Base-by-base conservation (phyloP, 164 flowering plant species). In the Magnolia officinalis region DNA sequence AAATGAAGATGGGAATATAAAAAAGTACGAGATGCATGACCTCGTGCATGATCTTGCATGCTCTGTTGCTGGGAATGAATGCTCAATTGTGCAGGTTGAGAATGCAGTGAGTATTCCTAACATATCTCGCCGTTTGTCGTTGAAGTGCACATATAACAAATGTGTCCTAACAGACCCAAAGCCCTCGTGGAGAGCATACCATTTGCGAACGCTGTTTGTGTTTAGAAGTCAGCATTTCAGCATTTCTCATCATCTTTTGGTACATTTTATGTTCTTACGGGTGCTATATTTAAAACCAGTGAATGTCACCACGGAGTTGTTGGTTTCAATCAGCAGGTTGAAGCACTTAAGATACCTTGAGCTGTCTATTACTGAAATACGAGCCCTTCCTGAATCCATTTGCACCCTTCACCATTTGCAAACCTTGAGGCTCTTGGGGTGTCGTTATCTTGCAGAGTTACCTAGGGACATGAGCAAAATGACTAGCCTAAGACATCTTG, bases 401-500 rank as follows among this genome's bases (percentile, higher is more conserved):
- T 29, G 59, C 29, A 37, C 31, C 49, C 73, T 75, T 10, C n/a
- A 6, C 9, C n/a, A 70, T 75, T 70, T 75, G 31, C 78, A 75
- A 59, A 75, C 78, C 67, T 37, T 75, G 24, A 75, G 37, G 37
- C 73, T 75, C 63, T 51, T 6, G 14, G 8, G 14, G 1, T 69
- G 73, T 31, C 2, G 8, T 18, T 0, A 24, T 1, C 73, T 75
- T 20, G 50, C 2, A 2, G 66, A 58, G 23, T 58, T 75, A 49
- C 78, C 78, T 8, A 21, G n/a, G 10, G 31, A 61, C 24, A 68
- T 70, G 66, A 31, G 72, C 16, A 75, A 55, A 1, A 55, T 75
- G 72, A 37, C n/a, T 59, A 58, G 72, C 50, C 58, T 75, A 19
- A 75, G 78, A 69, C 72, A 75, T 45, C 73, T 75, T 6, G 78